These are phyloP conservation scores for Auricularia cornea DNA, from an alignment of 768 basidiomycete genomes.

Conservation along the genomic window DNA sequence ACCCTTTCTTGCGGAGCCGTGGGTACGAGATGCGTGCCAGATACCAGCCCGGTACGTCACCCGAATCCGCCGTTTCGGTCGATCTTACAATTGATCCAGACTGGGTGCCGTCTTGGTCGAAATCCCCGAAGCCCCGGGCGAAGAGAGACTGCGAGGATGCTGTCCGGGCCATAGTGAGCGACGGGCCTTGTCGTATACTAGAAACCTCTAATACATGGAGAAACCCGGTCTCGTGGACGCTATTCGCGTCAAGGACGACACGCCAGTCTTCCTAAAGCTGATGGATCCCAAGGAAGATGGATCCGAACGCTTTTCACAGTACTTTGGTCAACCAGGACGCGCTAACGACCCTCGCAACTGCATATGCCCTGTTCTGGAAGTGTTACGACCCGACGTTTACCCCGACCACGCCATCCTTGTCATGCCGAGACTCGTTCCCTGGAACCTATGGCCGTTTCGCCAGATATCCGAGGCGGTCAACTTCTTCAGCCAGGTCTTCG, in stretches of 20 bases:
- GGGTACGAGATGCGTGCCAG: neutral
- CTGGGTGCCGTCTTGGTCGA: neutral
- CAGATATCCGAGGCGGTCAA: conserved; percentile 27
- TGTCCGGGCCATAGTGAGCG: neutral
- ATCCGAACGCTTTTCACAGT: conserved; percentile 21
- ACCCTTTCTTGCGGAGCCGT: neutral
- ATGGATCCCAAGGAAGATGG: conserved; percentile 2
- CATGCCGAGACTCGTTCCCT: conserved; percentile 11
- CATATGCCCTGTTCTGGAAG: neutral
- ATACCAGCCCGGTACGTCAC: neutral
- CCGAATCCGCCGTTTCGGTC: no score
- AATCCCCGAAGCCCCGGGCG: neutral
- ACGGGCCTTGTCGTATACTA: no score
- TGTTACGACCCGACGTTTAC: neutral
- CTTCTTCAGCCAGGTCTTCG: no score
- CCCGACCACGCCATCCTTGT: neutral
- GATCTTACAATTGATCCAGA: neutral
- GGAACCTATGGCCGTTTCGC: conserved; percentile 20
- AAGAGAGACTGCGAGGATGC: neutral
- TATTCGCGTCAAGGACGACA: no score
- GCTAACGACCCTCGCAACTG: conserved; percentile 24
- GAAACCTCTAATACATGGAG: no score
- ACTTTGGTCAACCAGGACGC: conserved; percentile 14
- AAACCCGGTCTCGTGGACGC: no score
- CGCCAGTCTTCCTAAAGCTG: no score